phyloP scores from a whole-genome alignment of 2,329 filamentous ascomycete genomes.

The Shiraia sp. region DNA sequence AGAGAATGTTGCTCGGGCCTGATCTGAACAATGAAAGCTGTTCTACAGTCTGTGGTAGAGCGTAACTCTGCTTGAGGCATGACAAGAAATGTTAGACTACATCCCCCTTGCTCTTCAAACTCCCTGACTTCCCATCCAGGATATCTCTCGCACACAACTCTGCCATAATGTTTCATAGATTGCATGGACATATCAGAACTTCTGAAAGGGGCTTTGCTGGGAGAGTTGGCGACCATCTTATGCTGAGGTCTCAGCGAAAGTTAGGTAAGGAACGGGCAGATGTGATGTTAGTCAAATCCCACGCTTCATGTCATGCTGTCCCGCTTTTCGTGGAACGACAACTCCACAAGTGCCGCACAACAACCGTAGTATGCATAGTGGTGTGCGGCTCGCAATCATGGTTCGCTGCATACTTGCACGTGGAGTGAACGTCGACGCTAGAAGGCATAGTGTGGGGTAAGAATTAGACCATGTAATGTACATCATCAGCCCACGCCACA shows the following conservation, averaged over 20 bases:
- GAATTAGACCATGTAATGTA: slow-evolving; percentile 4
- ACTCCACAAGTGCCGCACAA: not conserved
- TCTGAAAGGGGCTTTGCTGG: too few species aligned
- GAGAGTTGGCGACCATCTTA: too few species aligned
- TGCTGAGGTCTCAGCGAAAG: too few species aligned
- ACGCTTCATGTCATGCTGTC: slow-evolving; percentile 9
- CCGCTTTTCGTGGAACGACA: slow-evolving; percentile 3
- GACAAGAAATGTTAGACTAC: slow-evolving; percentile 14
- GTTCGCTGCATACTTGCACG: slow-evolving; percentile 21
- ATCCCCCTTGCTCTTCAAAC: slow-evolving; percentile 13
- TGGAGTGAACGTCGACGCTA: slow-evolving; percentile 8
- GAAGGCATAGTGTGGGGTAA: slow-evolving; percentile 14
- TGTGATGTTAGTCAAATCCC: too few species aligned
- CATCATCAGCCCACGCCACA: not conserved
- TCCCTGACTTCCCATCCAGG: slow-evolving; percentile 5
- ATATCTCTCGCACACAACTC: slow-evolving; percentile 5
- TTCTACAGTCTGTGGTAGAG: not conserved
- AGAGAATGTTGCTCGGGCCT: slow-evolving; percentile 28
- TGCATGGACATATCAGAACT: too few species aligned
- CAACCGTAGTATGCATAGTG: not conserved
- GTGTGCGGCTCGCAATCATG: slow-evolving; percentile 17
- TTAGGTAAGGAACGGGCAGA: not conserved
- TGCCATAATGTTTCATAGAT: not conserved
- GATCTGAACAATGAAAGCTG: slow-evolving; percentile 29
- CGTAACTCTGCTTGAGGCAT: not conserved